Evolutionary conservation across 768 basidiomycete species (phyloP).

Genomic region (Lanmaoa rubissima): DNA sequence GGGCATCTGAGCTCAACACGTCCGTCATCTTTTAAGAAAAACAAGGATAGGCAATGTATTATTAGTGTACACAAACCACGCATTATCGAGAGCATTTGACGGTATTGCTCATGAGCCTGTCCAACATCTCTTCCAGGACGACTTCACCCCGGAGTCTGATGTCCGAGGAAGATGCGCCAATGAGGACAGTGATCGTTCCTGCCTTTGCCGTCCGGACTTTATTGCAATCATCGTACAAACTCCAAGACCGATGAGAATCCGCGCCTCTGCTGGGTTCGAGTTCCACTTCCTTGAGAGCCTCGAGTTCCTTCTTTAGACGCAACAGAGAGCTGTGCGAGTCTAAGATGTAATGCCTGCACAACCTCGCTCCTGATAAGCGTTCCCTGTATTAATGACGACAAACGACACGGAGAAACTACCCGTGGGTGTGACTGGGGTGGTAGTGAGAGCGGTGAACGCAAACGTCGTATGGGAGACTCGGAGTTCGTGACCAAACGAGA

Average conservation of each 20-base stretch:
- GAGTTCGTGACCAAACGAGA: neutral
- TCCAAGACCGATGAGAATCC: neutral
- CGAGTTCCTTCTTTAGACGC: neutral
- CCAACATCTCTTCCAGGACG: neutral
- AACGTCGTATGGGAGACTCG: neutral
- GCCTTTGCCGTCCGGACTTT: neutral
- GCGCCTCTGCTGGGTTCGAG: neutral
- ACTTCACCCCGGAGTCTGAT: neutral
- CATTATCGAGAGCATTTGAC: neutral
- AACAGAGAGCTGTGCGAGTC: neutral
- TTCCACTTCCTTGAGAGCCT: neutral
- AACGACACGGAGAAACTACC: neutral
- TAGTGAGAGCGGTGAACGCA: neutral
- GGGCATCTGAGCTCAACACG: constrained; percentile 32
- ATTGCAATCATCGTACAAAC: neutral
- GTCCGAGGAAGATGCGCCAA: neutral
- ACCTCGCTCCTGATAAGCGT: too few relatives aligned
- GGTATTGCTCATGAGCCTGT: neutral
- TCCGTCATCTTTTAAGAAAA: neutral
- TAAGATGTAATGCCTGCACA: neutral
- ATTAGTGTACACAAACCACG: constrained; percentile 6
- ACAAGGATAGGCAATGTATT: constrained; percentile 13
- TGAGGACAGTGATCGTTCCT: neutral
- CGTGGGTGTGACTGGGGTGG: neutral
- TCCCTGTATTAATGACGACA: neutral